A percentile compares a stretch with the other conserved stretches of the same genome.
phyloP scores from a whole-genome alignment of 1,284 basidiomycete species.

The Leccinum fuscescens region DNA sequence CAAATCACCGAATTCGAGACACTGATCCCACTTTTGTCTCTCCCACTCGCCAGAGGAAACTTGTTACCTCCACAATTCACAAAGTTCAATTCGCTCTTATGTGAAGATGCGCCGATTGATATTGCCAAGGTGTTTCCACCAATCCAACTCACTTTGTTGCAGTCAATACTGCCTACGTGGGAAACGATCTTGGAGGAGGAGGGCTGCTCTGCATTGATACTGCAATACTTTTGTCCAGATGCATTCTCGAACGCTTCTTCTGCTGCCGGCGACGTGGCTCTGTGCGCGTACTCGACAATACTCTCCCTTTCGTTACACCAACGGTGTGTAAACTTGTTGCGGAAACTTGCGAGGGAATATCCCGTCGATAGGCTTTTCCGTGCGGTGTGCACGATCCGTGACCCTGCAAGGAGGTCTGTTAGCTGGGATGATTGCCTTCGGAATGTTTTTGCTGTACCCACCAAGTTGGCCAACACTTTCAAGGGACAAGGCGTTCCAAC shows the following conservation, averaged over 20 bases:
- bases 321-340: constrained; percentile 52
- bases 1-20: constrained; percentile 50
- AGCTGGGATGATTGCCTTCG: constrained; percentile 71
- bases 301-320: constrained; percentile 48
- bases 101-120: constrained; percentile 14
- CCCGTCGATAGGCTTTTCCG: constrained; percentile 66
- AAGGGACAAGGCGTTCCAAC: constrained; percentile 41
- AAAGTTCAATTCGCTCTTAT: constrained; percentile 32
- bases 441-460: constrained; percentile 58
- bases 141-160: constrained; percentile 64
- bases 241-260: constrained; percentile 48
- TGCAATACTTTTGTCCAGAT: constrained; percentile 73
- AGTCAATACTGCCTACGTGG: constrained; percentile 70
- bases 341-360: constrained; percentile 56
- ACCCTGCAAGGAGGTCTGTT: constrained; percentile 33
- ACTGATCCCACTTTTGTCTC: constrained; percentile 53
- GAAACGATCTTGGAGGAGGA: constrained; percentile 52
- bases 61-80: constrained; percentile 58
- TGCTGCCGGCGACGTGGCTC: constrained; percentile 51
- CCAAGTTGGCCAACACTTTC: constrained; percentile 65
- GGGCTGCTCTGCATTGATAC: constrained; percentile 42
- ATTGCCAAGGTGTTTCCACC: constrained; percentile 50
- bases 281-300: constrained; percentile 61
- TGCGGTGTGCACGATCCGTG: constrained; percentile 41
- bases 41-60: constrained; percentile 54